These are phyloP conservation scores for Prunus mira DNA, from an alignment of 306 rosid species.

Conservation along the genomic window DNA sequence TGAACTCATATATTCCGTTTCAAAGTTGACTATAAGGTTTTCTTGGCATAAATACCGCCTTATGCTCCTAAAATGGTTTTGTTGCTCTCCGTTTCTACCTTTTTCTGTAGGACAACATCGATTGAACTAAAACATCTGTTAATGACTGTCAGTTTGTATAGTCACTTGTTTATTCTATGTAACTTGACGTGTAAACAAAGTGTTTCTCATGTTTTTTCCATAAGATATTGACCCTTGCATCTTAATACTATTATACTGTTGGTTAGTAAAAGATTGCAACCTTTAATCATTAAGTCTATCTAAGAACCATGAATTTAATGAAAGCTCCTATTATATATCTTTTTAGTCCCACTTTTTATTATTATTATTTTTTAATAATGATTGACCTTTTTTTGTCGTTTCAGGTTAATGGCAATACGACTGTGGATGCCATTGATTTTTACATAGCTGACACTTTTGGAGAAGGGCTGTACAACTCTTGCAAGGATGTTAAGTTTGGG, in stretches of 20 bases:
- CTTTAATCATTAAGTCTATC: neutral
- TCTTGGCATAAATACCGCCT: neutral
- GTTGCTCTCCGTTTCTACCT: neutral
- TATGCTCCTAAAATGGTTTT: neutral
- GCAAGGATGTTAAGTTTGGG: constrained; percentile 97
- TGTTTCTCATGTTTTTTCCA: neutral
- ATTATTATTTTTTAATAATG: neutral
- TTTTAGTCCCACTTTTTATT: neutral
- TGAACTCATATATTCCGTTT: neutral
- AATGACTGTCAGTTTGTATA: neutral
- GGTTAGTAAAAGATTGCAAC: neutral
- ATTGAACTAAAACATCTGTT: neutral
- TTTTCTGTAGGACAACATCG: neutral
- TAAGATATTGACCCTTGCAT: neutral
- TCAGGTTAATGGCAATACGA: constrained; percentile 67
- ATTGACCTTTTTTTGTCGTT: neutral
- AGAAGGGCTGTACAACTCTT: constrained; percentile 64
- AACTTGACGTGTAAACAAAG: neutral
- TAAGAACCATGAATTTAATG: neutral
- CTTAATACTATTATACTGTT: neutral
- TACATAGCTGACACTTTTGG: constrained; percentile 60
- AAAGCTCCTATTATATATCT: neutral
- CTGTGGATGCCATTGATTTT: constrained; percentile 87
- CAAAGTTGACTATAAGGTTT: neutral
- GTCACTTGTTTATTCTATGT: neutral